Percentiles rank a stretch among this genome's conserved stretches.
These are phyloP conservation scores for Phytophthora macrochlamydospora DNA, from an alignment of 352 stramenopile genomes.

Conservation along the genomic window DNA sequence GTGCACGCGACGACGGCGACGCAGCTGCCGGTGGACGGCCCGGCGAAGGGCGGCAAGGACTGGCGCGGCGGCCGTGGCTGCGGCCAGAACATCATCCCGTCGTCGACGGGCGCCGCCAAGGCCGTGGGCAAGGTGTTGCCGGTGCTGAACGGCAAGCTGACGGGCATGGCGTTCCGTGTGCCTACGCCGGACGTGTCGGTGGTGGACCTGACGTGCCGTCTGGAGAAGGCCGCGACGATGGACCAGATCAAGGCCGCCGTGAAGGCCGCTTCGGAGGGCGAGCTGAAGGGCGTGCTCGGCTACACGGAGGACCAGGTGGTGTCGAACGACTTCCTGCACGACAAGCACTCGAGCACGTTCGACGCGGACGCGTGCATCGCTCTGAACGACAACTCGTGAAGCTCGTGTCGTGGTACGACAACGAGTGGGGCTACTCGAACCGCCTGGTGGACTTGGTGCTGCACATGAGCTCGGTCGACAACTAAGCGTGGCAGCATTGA, in stretches of 20 bases:
- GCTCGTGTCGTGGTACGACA: constrained; percentile 99
- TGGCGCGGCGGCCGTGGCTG: constrained; percentile 97
- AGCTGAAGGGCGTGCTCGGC: no score
- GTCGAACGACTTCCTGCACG: constrained; percentile 85
- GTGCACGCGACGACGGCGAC: constrained; percentile 67
- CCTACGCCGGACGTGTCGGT: constrained; percentile 91
- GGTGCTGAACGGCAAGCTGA: no score
- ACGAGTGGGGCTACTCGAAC: constrained; percentile 99
- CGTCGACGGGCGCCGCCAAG: constrained; percentile 90
- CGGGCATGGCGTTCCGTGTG: constrained; percentile 19
- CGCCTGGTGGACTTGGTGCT: constrained; percentile 97
- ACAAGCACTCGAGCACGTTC: constrained; percentile 98
- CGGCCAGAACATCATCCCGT: constrained; percentile 99
- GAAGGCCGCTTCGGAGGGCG: no score
- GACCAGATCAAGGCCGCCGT: constrained; percentile 98
- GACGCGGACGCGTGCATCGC: constrained; percentile 97
- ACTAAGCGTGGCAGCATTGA: no score
- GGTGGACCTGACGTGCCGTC: constrained; percentile 86
- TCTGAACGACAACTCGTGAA: constrained; percentile 98
- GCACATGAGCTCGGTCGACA: constrained; percentile 74
- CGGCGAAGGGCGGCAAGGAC: constrained; percentile 94
- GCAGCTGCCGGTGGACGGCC: constrained; percentile 97
- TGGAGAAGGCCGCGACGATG: constrained; percentile 94
- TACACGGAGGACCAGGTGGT: no score
- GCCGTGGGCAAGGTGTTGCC: no score